Evolutionary conservation across 352 stramenopile genomes (phyloP).

Genomic region (Hyaloperonospora brassicae): DNA sequence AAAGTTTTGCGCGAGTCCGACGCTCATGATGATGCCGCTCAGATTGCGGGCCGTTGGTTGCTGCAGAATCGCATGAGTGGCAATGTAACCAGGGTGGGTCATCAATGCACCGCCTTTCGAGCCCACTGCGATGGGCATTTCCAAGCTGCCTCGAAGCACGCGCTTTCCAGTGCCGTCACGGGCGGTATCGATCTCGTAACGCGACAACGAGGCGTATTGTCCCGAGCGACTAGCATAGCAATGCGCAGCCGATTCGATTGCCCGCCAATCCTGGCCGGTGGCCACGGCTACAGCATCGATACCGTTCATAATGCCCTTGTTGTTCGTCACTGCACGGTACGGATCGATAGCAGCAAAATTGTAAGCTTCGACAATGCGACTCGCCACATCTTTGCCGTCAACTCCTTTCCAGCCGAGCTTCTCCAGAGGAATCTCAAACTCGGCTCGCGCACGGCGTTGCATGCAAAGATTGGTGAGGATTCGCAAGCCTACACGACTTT

Average conservation of each 20-base stretch:
- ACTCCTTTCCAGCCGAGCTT: slow-evolving; percentile 80
- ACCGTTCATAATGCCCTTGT: slow-evolving; percentile 88
- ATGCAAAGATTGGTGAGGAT: slow-evolving; percentile 88
- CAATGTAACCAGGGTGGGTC: slow-evolving; percentile 71
- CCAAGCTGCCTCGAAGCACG: slow-evolving; percentile 59
- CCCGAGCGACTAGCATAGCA: slow-evolving; percentile 73
- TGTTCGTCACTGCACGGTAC: slow-evolving; percentile 81
- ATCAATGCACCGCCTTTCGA: slow-evolving; percentile 77
- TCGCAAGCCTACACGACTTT: slow-evolving; percentile 60
- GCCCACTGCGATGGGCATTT: slow-evolving; percentile 74
- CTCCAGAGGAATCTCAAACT: slow-evolving; percentile 63
- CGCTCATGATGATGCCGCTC: slow-evolving; percentile 65
- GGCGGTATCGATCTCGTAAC: slow-evolving; percentile 48
- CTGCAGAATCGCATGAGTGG: slow-evolving; percentile 70
- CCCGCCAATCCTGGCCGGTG: slow-evolving; percentile 80
- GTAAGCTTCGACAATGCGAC: slow-evolving; percentile 75
- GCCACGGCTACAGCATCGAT: slow-evolving; percentile 74
- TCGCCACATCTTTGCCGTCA: slow-evolving; percentile 59
- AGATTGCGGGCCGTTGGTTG: slow-evolving; percentile 56
- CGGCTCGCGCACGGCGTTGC: slow-evolving; percentile 57
- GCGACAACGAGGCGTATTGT: slow-evolving; percentile 73
- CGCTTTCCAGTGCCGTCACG: slow-evolving; percentile 28
- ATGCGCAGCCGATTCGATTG: slow-evolving; percentile 76
- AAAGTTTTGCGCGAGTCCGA: slow-evolving; percentile 84
- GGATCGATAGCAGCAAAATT: slow-evolving; percentile 80